These are phyloP conservation scores for Dictyophora rubrovolvata DNA, from an alignment of 768 basidiomycete species.

Conservation along the genomic window DNA sequence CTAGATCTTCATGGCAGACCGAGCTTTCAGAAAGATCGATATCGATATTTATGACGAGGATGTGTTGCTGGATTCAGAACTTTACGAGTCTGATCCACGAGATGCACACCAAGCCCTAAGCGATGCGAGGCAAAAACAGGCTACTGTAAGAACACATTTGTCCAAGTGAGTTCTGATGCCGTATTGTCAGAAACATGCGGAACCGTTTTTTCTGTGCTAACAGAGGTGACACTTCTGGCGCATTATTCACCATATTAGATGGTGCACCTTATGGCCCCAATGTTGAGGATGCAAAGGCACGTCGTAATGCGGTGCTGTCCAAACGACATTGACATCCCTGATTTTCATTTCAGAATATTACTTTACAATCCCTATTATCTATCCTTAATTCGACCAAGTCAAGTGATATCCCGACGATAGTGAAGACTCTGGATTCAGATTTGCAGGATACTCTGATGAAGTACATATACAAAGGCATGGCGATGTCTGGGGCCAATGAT, in stretches of 20 bases:
- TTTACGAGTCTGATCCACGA: constrained; percentile 80
- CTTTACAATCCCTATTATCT: constrained; percentile 69
- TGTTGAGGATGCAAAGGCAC: constrained; percentile 85
- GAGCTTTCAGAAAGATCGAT: constrained; percentile 84
- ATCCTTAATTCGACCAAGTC: constrained; percentile 93
- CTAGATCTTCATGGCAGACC: constrained; percentile 24
- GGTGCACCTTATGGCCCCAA: constrained; percentile 82
- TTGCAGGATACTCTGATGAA: constrained; percentile 92
- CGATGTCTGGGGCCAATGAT: constrained; percentile 46
- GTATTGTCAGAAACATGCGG: not conserved
- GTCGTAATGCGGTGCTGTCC: constrained; percentile 7
- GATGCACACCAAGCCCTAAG: constrained; percentile 52
- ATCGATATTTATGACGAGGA: constrained; percentile 94
- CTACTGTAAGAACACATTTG: constrained; percentile 59
- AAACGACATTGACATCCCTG: not conserved
- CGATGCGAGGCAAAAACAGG: constrained; percentile 69
- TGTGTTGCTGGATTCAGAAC: constrained; percentile 68
- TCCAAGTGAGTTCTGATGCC: constrained; percentile 46
- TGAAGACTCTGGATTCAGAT: constrained; percentile 63
- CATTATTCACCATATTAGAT: constrained; percentile 61
- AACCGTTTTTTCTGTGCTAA: not conserved
- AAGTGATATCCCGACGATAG: constrained; percentile 67
- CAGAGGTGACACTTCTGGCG: constrained; percentile 71
- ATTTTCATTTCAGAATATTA: constrained; percentile 47
- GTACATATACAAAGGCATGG: constrained; percentile 97